Conservation (phyloP, 1,284 basidiomycete genomes). For the Megacollybia platyphylla region DNA sequence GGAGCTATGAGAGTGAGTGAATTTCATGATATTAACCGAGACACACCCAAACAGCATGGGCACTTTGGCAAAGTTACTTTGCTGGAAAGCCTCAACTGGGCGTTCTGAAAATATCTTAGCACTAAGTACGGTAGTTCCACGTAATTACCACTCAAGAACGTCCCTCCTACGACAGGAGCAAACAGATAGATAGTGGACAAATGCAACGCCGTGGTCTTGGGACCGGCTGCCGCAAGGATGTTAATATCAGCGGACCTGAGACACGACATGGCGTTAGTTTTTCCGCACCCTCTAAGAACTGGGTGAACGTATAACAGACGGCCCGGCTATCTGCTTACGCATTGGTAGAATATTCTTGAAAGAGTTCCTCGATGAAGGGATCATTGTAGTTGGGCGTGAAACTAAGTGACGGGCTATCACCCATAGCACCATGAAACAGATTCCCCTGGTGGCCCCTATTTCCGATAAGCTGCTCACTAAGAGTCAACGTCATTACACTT, state of each 20-base stretch:
- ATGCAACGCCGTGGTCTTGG: constrained; percentile 1
- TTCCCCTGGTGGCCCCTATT: constrained; percentile 7
- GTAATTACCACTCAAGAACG: constrained; percentile 1
- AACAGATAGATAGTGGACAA: constrained; percentile 7
- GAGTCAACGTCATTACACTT: too few species aligned
- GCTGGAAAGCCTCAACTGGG: constrained; percentile 7
- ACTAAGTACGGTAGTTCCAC: too few species aligned
- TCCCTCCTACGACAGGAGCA: constrained; percentile 6
- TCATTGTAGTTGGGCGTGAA: constrained; percentile 5
- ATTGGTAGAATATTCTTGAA: constrained; percentile 3
- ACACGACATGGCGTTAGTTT: constrained; percentile 5
- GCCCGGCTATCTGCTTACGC: constrained; percentile 3
- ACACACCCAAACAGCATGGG: constrained; percentile 4
- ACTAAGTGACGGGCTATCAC: constrained; percentile 9
- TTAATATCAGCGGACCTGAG: constrained; percentile 1
- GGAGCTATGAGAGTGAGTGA: constrained; percentile 1
- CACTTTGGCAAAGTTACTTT: constrained; percentile 3
- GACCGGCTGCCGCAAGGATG: constrained; percentile 4
- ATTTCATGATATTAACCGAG: background rate
- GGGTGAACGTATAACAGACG: background rate
- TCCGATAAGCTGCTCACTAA: constrained; percentile 5
- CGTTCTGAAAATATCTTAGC: background rate
- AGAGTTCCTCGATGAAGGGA: constrained; percentile 6
- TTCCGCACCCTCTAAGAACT: constrained; percentile 3
- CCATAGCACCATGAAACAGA: constrained; percentile 8